Percentiles rank a stretch among this genome's conserved stretches.
phyloP scores from a whole-genome alignment of 1,284 basidiomycete genomes.

The Trichosporon ovoides region DNA sequence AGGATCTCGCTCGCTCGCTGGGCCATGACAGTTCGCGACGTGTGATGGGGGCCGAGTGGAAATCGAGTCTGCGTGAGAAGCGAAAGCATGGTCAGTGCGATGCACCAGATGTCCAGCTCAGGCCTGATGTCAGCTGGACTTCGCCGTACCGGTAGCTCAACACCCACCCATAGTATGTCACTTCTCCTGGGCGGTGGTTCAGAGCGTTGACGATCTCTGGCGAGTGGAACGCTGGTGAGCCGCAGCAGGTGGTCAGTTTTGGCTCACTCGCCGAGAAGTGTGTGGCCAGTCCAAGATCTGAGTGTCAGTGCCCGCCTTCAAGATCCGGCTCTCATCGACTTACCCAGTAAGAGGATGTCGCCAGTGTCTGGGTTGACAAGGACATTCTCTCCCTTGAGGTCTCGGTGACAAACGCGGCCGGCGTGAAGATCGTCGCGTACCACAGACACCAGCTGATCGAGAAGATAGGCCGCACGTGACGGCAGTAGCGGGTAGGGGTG shows the following conservation, averaged over 20 bases:
- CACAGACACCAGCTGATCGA: constrained; percentile 56
- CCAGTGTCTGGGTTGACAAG: constrained; percentile 44
- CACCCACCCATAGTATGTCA: constrained; percentile 51
- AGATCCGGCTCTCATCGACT: constrained; percentile 3
- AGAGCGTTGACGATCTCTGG: constrained; percentile 55
- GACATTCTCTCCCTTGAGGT: constrained; percentile 53
- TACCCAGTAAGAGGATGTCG: constrained; percentile 50
- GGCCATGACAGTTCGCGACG: constrained; percentile 50
- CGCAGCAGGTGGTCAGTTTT: constrained; percentile 57
- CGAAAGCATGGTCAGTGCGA: constrained; percentile 54
- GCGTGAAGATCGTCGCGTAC: constrained; percentile 53
- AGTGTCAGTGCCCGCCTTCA: neutral
- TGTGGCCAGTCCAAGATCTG: constrained; percentile 56
- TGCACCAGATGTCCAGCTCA: constrained; percentile 58
- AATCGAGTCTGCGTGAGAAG: constrained; percentile 53
- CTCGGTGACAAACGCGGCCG: constrained; percentile 55
- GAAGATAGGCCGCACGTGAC: constrained; percentile 51
- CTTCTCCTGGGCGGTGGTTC: constrained; percentile 50
- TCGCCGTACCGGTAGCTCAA: neutral
- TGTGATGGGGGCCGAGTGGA: constrained; percentile 54
- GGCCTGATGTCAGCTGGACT: constrained; percentile 49
- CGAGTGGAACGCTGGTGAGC: constrained; percentile 52
- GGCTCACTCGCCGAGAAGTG: constrained; percentile 55
- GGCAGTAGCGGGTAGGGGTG: constrained; percentile 45
- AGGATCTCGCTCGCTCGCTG: constrained; percentile 51